Conservation (phyloP, 495 filamentous ascomycete genomes). For the Penicillium silybi region DNA sequence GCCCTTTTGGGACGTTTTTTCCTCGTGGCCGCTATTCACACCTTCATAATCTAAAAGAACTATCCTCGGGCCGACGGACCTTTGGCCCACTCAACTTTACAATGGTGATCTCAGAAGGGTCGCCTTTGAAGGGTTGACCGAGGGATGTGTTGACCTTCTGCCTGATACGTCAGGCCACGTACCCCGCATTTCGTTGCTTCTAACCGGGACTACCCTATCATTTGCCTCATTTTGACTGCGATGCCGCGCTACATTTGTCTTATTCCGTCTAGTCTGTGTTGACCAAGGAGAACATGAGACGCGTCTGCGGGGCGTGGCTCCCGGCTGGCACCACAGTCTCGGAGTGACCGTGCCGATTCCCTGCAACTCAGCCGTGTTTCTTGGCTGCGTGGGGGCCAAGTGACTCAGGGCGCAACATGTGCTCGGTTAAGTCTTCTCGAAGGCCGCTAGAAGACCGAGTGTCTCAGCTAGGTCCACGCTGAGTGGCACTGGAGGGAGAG, state of each 20-base stretch:
- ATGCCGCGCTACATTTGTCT: not conserved
- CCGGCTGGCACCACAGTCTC: not conserved
- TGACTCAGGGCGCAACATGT: not conserved
- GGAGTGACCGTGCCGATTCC: conserved; percentile 8
- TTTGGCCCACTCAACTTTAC: too few relatives aligned
- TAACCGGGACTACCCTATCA: not conserved
- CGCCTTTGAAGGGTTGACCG: too few relatives aligned
- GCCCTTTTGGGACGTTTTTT: too few relatives aligned
- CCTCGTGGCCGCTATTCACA: too few relatives aligned
- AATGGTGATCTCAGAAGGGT: too few relatives aligned
- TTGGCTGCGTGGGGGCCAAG: conserved; percentile 18
- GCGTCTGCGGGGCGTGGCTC: not conserved
- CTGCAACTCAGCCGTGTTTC: conserved; percentile 1
- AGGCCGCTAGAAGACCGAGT: conserved; percentile 17
- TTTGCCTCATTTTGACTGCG: not conserved
- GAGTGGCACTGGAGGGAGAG: conserved; percentile 5
- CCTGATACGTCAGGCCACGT: not conserved
- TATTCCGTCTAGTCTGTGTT: not conserved
- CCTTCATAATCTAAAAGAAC: too few relatives aligned
- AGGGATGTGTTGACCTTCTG: not conserved
- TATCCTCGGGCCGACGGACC: too few relatives aligned
- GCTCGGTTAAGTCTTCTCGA: conserved; percentile 16
- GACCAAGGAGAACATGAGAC: not conserved
- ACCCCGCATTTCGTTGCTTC: not conserved
- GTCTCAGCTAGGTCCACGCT: conserved; percentile 1